phyloP scores from a whole-genome alignment of 1,284 basidiomycete genomes.

The Microbotryomycetes sp. region DNA sequence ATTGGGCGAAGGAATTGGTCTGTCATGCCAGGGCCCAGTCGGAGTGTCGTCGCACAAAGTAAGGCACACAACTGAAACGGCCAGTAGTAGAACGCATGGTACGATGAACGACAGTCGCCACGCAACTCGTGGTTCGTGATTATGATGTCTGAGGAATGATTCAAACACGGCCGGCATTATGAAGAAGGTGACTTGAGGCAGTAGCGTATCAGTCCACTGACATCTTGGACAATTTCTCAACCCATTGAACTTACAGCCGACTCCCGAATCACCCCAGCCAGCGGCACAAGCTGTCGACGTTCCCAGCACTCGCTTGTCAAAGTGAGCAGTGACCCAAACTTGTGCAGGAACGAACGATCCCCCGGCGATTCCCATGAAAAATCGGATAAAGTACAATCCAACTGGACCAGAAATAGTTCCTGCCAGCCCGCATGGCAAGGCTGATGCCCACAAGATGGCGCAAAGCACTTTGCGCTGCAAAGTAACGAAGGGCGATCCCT shows the following conservation, averaged over 20 bases:
- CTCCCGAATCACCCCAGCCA: constrained; percentile 42
- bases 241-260: constrained; percentile 35
- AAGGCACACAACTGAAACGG: constrained; percentile 31
- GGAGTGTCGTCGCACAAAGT: constrained; percentile 57
- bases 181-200: constrained; percentile 51
- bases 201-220: no score
- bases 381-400: constrained; percentile 52
- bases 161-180: constrained; percentile 58
- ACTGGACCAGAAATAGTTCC: constrained; percentile 49
- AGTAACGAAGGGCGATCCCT: constrained; percentile 40
- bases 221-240: no score
- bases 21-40: constrained; percentile 43
- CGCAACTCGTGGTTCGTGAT: constrained; percentile 48
- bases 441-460: constrained; percentile 53
- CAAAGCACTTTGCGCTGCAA: constrained; percentile 54
- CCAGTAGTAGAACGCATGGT: constrained; percentile 51
- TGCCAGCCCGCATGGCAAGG: constrained; percentile 59
- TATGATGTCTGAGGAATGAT: constrained; percentile 38
- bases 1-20: constrained; percentile 39
- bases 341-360: constrained; percentile 42
- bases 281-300: constrained; percentile 36
- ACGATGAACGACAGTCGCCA: constrained; percentile 57
- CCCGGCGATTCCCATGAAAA: constrained; percentile 52
- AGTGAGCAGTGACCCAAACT: constrained; percentile 57
- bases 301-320: constrained; percentile 57